Conservation (phyloP, 768 basidiomycete genomes). For the Tylopilus sp. region DNA sequence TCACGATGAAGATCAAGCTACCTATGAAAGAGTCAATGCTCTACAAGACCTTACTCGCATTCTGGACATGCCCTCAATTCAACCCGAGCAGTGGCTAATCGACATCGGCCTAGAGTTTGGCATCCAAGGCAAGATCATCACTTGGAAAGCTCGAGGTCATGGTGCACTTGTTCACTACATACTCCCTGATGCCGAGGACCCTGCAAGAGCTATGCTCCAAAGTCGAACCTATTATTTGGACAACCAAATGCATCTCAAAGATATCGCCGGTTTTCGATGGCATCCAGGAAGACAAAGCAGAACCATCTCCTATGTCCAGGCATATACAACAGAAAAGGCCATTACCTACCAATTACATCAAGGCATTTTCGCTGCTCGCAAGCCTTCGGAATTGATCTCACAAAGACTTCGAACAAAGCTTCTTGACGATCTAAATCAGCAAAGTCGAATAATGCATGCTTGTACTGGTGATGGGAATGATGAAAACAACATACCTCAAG, state of each 20-base stretch:
- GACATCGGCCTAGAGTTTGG: slow-evolving; percentile 2
- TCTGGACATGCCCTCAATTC: neutral
- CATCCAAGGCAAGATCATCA: neutral
- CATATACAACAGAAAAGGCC: slow-evolving; percentile 8
- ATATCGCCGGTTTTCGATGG: neutral
- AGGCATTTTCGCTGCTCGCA: too few relatives aligned
- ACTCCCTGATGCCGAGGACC: neutral
- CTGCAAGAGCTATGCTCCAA: too few relatives aligned
- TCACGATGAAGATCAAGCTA: too few relatives aligned
- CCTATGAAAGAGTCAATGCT: neutral
- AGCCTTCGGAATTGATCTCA: too few relatives aligned
- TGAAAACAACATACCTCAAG: too few relatives aligned
- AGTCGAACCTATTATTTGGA: too few relatives aligned
- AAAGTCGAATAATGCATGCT: neutral
- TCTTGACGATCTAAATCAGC: too few relatives aligned
- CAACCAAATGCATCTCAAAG: neutral
- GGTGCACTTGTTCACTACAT: rapidly evolving
- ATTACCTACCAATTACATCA: slow-evolving; percentile 4
- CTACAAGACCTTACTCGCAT: neutral
- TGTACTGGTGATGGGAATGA: neutral
- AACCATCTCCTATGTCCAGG: slow-evolving; percentile 1
- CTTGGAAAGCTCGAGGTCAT: neutral
- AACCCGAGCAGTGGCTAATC: neutral
- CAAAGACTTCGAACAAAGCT: too few relatives aligned
- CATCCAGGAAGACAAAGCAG: neutral